Evolutionary conservation across 352 stramenopile genomes (phyloP).

Genomic region (Globisporangium recalcitrans): DNA sequence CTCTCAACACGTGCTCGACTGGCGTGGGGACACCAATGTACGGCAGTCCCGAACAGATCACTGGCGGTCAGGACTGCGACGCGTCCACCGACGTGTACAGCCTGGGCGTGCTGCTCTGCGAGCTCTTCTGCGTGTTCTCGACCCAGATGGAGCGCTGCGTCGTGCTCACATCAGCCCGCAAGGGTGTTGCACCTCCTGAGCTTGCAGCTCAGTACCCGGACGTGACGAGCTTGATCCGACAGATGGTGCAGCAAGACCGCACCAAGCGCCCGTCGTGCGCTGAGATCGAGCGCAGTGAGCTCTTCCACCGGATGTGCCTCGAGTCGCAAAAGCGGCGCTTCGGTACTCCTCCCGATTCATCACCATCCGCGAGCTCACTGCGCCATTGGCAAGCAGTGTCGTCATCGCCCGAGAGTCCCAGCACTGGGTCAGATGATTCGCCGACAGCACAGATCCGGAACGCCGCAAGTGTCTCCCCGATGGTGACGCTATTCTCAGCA

Average conservation of each 20-base stretch:
- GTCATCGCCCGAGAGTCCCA: conserved; percentile 1
- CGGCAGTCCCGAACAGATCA: conserved; percentile 66
- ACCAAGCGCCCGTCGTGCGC: conserved; percentile 35
- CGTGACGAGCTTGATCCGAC: conserved; percentile 36
- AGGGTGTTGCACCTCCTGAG: conserved; percentile 29
- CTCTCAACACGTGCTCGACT: conserved; percentile 50
- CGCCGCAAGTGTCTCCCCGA: background rate
- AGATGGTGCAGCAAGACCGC: conserved; percentile 48
- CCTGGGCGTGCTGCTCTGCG: conserved; percentile 65
- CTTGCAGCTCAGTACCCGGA: conserved; percentile 36
- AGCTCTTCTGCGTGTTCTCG: conserved; percentile 68
- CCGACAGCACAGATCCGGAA: background rate
- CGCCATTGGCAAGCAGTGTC: conserved; percentile 3
- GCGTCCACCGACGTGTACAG: conserved; percentile 68
- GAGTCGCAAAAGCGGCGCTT: conserved; percentile 6
- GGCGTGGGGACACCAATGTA: conserved; percentile 70
- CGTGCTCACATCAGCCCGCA: conserved; percentile 42
- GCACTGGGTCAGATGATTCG: background rate
- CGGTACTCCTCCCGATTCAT: background rate
- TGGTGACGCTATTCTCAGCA: background rate
- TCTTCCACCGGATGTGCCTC: conserved; percentile 7
- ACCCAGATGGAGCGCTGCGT: conserved; percentile 78
- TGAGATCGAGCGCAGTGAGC: conserved; percentile 35
- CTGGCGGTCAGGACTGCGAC: conserved; percentile 32
- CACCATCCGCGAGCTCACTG: background rate